Conservation (phyloP, 345 rosid species). For the Brassica rapa region DNA sequence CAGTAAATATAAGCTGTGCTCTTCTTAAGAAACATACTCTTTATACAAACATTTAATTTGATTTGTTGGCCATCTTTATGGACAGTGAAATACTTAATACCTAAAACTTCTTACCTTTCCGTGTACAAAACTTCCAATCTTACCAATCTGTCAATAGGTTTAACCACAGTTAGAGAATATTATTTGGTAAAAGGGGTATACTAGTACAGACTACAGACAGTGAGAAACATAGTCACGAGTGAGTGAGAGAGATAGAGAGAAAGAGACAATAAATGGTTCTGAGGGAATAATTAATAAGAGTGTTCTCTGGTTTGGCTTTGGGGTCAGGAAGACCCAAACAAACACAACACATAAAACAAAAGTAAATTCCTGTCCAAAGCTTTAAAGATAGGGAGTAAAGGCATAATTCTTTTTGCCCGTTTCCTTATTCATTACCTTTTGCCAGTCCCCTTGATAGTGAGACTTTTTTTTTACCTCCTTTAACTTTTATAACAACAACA, state of each 20-base stretch:
- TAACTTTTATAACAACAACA: conserved; percentile 15
- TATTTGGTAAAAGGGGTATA: not conserved
- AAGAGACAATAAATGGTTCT: conserved; percentile 25
- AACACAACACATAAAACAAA: conserved; percentile 45
- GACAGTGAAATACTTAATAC: not conserved
- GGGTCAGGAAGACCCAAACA: conserved; percentile 42
- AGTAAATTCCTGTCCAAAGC: conserved; percentile 37
- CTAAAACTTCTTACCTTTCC: not conserved
- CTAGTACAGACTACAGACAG: conserved; percentile 19
- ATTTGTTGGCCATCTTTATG: not conserved
- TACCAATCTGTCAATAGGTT: not conserved
- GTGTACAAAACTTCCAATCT: not conserved
- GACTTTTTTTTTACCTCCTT: conserved; percentile 10
- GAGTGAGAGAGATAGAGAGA: not conserved
- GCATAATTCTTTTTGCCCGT: conserved; percentile 47
- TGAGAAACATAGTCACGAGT: conserved; percentile 40
- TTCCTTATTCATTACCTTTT: conserved; percentile 40
- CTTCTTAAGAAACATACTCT: not conserved
- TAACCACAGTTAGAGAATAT: not conserved
- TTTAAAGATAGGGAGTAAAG: conserved; percentile 34
- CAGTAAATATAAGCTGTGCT: not conserved
- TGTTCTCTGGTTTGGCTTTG: conserved; percentile 32
- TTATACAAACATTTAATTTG: not conserved
- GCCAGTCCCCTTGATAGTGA: conserved; percentile 36
- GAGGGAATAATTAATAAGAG: conserved; percentile 38